Evolutionary conservation across 1,139 yeast species (phyloP).

Genomic region (Saccharomyces hybrid): DNA sequence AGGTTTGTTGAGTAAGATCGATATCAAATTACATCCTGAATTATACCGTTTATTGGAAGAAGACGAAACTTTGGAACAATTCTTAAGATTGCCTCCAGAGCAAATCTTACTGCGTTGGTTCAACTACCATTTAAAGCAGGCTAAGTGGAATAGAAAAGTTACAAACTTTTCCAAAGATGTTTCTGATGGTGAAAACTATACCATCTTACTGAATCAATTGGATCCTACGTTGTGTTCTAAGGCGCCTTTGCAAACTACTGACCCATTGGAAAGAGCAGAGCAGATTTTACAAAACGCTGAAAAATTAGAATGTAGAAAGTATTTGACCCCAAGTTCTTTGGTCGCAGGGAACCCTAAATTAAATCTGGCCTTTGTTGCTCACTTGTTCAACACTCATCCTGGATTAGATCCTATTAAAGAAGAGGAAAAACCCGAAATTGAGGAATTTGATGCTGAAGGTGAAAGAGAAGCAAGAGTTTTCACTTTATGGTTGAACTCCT

Average conservation of each 20-base stretch:
- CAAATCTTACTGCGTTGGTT: slow-evolving; percentile 96
- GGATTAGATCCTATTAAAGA: slow-evolving; percentile 95
- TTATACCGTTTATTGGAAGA: slow-evolving; percentile 89
- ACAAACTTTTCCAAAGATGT: slow-evolving; percentile 81
- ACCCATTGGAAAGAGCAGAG: slow-evolving; percentile 76
- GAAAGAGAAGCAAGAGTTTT: slow-evolving; percentile 98
- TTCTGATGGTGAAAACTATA: slow-evolving; percentile 90
- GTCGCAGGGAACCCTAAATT: slow-evolving; percentile 95
- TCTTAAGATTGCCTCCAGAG: slow-evolving; percentile 93
- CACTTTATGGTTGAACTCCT: slow-evolving; percentile 92
- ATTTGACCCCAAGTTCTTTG: slow-evolving; percentile 84
- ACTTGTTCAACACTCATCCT: slow-evolving; percentile 90
- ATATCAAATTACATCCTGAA: slow-evolving; percentile 93
- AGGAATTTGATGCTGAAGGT: slow-evolving; percentile 97
- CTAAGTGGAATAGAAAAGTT: slow-evolving; percentile 84
- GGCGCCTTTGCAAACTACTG: slow-evolving; percentile 69
- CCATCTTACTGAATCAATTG: slow-evolving; percentile 79
- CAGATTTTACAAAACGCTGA: slow-evolving; percentile 81
- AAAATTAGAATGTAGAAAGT: slow-evolving; percentile 84
- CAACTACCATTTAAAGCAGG: slow-evolving; percentile 89
- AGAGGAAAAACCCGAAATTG: slow-evolving; percentile 77
- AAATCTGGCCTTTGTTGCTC: slow-evolving; percentile 94
- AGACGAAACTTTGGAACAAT: slow-evolving; percentile 95
- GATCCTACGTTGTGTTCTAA: slow-evolving; percentile 78
- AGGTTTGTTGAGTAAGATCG: slow-evolving; percentile 89